Evolutionary conservation across 805 yeast genomes (phyloP).

Genomic region (Pichia rugopelliculosa): DNA sequence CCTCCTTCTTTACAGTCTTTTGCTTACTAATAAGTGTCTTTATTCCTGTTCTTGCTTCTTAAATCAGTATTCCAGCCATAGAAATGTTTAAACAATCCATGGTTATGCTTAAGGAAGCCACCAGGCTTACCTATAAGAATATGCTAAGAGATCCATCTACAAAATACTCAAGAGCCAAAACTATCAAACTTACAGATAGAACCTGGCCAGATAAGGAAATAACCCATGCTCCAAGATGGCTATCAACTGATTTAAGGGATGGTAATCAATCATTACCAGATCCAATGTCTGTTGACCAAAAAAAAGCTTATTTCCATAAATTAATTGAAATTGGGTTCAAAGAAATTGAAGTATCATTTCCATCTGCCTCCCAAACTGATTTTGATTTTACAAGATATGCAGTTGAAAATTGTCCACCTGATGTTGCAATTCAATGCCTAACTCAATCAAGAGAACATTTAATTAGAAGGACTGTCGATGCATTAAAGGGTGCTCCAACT

Average conservation of each 20-base stretch:
- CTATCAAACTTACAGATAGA: slow-evolving; percentile 51
- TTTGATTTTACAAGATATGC: slow-evolving; percentile 77
- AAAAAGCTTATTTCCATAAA: slow-evolving; percentile 68
- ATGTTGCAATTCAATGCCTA: slow-evolving; percentile 64
- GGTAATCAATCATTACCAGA: slow-evolving; percentile 80
- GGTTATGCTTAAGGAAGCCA: slow-evolving; percentile 22
- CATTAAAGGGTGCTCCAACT: slow-evolving; percentile 62
- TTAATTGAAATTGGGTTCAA: slow-evolving; percentile 67
- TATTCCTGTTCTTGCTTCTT: background rate
- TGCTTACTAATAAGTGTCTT: background rate
- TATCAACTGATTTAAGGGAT: slow-evolving; percentile 72
- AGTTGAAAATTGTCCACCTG: slow-evolving; percentile 71
- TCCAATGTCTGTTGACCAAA: slow-evolving; percentile 71
- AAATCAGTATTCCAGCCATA: background rate
- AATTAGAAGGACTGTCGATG: slow-evolving; percentile 66
- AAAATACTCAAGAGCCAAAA: slow-evolving; percentile 52
- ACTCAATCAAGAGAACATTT: slow-evolving; percentile 74
- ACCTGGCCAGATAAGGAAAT: slow-evolving; percentile 65
- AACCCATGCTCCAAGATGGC: slow-evolving; percentile 72
- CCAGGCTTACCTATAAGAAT: slow-evolving; percentile 25
- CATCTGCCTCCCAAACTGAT: slow-evolving; percentile 77
- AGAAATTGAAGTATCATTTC: slow-evolving; percentile 76
- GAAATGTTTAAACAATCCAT: slow-evolving; percentile 26
- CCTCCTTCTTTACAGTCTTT: background rate
- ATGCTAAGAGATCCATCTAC: slow-evolving; percentile 67